Conservation (phyloP, 139 green algal species). For the Haematococcus sp. region DNA sequence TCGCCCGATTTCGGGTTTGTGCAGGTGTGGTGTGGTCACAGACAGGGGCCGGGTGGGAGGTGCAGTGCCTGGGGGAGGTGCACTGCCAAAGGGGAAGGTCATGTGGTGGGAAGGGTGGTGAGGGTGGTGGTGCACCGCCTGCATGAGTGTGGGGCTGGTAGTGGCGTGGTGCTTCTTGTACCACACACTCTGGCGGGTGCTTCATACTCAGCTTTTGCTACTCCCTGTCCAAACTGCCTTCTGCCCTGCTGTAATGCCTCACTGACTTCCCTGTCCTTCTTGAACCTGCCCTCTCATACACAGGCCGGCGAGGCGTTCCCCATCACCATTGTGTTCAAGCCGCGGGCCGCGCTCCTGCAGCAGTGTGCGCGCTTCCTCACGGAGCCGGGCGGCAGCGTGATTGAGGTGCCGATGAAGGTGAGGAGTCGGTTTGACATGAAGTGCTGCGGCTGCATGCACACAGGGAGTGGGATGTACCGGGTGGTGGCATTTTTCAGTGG, state of each 20-base stretch:
- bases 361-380: slow-evolving; percentile 37
- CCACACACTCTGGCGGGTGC: too few relatives aligned
- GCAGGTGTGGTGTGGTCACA: slow-evolving; percentile 41
- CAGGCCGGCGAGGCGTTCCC: slow-evolving; percentile 55
- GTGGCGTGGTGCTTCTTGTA: too few relatives aligned
- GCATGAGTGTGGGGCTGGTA: too few relatives aligned
- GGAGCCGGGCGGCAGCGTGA: slow-evolving; percentile 20
- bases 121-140: too few relatives aligned
- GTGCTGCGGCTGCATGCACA: background rate
- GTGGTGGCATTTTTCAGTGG: background rate
- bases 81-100: too few relatives aligned
- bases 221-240: too few relatives aligned
- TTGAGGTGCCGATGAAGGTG: slow-evolving; percentile 52
- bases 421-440: background rate
- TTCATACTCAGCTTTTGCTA: too few relatives aligned
- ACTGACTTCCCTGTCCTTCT: too few relatives aligned
- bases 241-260: background rate
- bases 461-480: background rate
- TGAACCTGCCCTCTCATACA: background rate
- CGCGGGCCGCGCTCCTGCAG: slow-evolving; percentile 36
- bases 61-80: too few relatives aligned
- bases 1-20: slow-evolving; percentile 57
- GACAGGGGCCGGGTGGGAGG: too few relatives aligned
- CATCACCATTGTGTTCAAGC: slow-evolving; percentile 53
- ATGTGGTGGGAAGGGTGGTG: too few relatives aligned